Evolutionary conservation across 75 land plant genomes (phyloP), one percentile per base, ranked within the genome.

Genomic region (Sequoiadendron giganteum): DNA sequence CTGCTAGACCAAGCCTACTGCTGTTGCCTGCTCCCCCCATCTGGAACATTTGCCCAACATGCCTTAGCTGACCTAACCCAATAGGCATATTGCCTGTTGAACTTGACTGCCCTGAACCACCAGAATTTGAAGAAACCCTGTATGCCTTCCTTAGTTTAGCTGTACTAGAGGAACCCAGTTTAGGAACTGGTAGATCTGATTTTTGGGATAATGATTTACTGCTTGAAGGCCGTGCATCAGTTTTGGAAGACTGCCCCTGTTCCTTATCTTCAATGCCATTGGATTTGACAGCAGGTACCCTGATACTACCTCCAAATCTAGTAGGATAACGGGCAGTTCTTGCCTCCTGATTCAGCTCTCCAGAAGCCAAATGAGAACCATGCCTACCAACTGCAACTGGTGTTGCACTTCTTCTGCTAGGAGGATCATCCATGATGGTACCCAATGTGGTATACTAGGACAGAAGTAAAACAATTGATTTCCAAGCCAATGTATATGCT

Each of bases 231-330:
- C 85, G 87, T 36, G 68, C 65, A 86, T 30, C 70, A 21, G 80
- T 9, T 52, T 14, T 83, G 28, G 85, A 65, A 25, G 25, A 83
- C 48, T 87, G 84, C 10, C 76, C 32, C 49, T n/a, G 87, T 13
- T 68, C 78, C 73, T n/a, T 21, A 8, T 70, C 73, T 32, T 77
- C 58, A 10, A 48, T 83, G 10, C 65, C 28, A n/a, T 28, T 65
- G 5, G 14, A 38, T 38, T 87, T 87, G 58, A 52, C 18, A 36
- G 85, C 28, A 49, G 72, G 10, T 9, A 87, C 55, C 38, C 87
- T 89, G 30, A 39, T 87, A 77, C 81, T 87, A 34, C 90, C 72
- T 18, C 90, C 86, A 4, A 87, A 11, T 39, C 90, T 84, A 11
- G 83, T 89, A 65, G 88, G 56, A 36, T 72, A 73, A 28, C 58